phyloP scores from a whole-genome alignment of 345 rosid genomes.

The Rhodomyrtus tomentosa region DNA sequence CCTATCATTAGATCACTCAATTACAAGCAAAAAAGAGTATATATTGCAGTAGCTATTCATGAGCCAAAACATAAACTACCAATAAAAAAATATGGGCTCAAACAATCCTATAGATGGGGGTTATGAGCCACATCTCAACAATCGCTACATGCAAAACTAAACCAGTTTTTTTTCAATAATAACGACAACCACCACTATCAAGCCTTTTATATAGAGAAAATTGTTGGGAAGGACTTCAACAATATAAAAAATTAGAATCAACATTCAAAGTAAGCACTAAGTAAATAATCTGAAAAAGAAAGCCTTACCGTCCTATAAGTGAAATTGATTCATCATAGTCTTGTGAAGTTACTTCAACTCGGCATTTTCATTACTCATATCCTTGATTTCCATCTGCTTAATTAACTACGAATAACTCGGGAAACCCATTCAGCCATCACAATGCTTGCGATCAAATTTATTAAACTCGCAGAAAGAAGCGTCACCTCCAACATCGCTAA shows the following conservation, averaged over 20 bases:
- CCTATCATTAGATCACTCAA: too few relatives aligned
- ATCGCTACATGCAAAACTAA: neutral
- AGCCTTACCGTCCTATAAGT: neutral
- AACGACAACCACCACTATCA: neutral
- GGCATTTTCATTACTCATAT: neutral
- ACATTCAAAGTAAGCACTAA: neutral
- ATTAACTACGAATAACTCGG: neutral
- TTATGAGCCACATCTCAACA: too few relatives aligned
- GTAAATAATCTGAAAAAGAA: neutral
- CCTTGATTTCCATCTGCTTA: neutral
- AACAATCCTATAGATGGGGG: too few relatives aligned
- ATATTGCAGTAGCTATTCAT: too few relatives aligned
- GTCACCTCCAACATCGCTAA: neutral
- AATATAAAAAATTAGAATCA: neutral
- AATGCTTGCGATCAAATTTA: neutral
- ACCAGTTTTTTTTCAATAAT: neutral
- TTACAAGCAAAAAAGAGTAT: too few relatives aligned
- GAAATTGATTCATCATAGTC: neutral
- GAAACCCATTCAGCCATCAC: neutral
- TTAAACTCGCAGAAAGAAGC: neutral
- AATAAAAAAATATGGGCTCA: too few relatives aligned
- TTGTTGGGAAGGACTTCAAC: neutral
- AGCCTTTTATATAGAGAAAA: neutral
- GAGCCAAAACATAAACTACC: too few relatives aligned
- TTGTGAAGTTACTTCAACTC: neutral